A percentile compares a stretch with the other conserved stretches of the same genome.
Evolutionary conservation across 2,329 filamentous ascomycete species (phyloP).

Genomic region (Neobulgaria alba): DNA sequence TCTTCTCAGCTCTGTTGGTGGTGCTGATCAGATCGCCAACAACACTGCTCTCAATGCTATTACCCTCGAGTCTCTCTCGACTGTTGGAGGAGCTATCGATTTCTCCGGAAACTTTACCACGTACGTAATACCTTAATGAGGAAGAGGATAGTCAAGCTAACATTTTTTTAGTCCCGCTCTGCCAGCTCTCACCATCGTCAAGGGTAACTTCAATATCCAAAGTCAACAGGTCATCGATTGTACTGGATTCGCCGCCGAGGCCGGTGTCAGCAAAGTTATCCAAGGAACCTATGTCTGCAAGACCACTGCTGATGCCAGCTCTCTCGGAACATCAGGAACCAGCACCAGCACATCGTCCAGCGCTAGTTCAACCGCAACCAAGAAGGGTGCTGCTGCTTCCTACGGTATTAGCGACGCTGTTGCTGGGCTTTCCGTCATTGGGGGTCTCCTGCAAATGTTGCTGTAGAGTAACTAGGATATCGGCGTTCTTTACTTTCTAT

Average conservation of each 20-base stretch:
- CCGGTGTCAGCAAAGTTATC: conserved; percentile 32
- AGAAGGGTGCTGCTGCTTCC: conserved; percentile 31
- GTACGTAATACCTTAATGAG: conserved; percentile 44
- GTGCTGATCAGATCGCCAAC: conserved; percentile 81
- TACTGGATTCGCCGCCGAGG: conserved; percentile 19
- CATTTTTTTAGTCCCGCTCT: conserved; percentile 53
- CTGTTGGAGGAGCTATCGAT: conserved; percentile 71
- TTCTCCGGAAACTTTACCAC: conserved; percentile 75
- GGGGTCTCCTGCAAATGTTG: conserved; percentile 36
- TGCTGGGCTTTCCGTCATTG: conserved; percentile 36
- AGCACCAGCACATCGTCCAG: conserved; percentile 10
- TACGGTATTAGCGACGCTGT: conserved; percentile 30
- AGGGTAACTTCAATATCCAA: conserved; percentile 59
- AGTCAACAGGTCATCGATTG: conserved; percentile 22
- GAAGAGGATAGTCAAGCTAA: conserved; percentile 25
- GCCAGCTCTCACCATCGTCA: conserved; percentile 56
- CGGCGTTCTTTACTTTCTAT: conserved; percentile 28
- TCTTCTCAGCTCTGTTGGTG: conserved; percentile 56
- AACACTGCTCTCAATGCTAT: conserved; percentile 67
- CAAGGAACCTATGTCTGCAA: conserved; percentile 39
- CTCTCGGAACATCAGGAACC: conserved; percentile 24
- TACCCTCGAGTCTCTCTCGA: conserved; percentile 59
- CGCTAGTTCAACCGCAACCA: conserved; percentile 20
- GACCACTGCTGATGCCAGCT: conserved; percentile 18
- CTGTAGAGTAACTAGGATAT: conserved; percentile 34